Evolutionary conservation across 805 yeast species (phyloP).

Genomic region (Wickerhamiella azyma): DNA sequence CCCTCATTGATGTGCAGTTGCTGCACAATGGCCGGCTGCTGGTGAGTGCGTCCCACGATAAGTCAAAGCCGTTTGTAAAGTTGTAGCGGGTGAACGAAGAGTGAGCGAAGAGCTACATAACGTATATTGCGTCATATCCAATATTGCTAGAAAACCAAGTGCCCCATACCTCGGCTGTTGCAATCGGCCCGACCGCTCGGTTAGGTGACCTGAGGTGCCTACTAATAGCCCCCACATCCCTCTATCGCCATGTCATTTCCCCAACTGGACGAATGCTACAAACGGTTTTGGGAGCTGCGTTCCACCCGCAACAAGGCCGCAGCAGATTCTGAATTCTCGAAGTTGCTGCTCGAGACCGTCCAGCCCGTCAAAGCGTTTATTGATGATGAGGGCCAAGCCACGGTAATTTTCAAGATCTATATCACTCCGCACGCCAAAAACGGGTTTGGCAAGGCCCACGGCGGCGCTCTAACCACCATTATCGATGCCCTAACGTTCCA

Average conservation of each 20-base stretch:
- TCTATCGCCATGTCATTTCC: neutral
- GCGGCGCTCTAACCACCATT: slow-evolving; percentile 24
- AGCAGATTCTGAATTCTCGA: neutral
- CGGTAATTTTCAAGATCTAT: slow-evolving; percentile 16
- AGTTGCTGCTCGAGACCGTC: neutral
- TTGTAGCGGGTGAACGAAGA: no score
- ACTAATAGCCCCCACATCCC: neutral
- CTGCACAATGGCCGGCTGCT: slow-evolving; percentile 14
- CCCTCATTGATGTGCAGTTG: slow-evolving; percentile 15
- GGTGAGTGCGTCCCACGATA: slow-evolving; percentile 23
- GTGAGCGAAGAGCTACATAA: no score
- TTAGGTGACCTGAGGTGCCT: neutral
- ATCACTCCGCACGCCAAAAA: slow-evolving; percentile 16
- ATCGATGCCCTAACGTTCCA: slow-evolving; percentile 18
- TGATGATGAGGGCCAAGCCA: slow-evolving; percentile 12
- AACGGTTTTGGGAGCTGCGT: neutral
- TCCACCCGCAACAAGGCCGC: neutral
- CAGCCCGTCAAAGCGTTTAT: slow-evolving; percentile 5
- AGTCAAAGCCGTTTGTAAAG: slow-evolving; percentile 16
- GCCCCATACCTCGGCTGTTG: no score
- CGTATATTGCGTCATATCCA: no score
- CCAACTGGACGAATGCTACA: neutral
- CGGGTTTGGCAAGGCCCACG: slow-evolving; percentile 21
- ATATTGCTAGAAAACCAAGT: no score
- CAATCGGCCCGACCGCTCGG: no score